Evolutionary conservation across 495 filamentous ascomycete species (phyloP), one percentile per base, ranked within the genome.

Genomic region (Lophiostoma macrostomum): DNA sequence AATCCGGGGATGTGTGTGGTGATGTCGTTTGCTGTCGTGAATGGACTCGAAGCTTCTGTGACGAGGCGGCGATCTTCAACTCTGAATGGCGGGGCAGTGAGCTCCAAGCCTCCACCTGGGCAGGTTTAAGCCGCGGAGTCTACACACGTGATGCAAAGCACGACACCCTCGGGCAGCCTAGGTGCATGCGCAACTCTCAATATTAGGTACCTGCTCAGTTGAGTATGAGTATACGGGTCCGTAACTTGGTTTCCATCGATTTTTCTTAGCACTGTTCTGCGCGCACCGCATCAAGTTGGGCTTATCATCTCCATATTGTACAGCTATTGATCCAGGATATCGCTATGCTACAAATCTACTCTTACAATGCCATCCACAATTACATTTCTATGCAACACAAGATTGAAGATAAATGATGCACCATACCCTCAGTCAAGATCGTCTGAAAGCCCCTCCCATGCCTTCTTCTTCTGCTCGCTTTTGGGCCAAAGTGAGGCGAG

Each of bases 391-490:
- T 32, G 10, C 16, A 24, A 32, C 37, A 43, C 20, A 18, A 5
- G 16, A 24, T 22, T 6, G n/a, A 11, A 8, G 6, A 5, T 25
- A 29, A 20, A 13, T 5, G 13, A 4, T 5, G 13, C 1, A 29
- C 5, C 10, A 3, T 3, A 18, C 23, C 30, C 18, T 24, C 14
- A 5, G 5, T 11, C 5, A 20, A 25, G 8, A 5, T 22, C 47
- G 18, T 28, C 22, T 14, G 34, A 29, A 12, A 60, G 22, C n/a
- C 40, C 54, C 20, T 53, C 54, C 54, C 53, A 62, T 7, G 37
- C 18, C 5, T 50, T 42, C 38, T 58, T 58, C 44, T 54, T 47
- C 34, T 52, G 25, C 53, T 57, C 47, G 5, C 27, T 56, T 28
- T 46, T 44, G 3, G 34, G 47, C 60, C 54, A 63, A 6, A 54